Base-by-base conservation (phyloP, 441 rosid genomes). In the Gossypium trilobum region DNA sequence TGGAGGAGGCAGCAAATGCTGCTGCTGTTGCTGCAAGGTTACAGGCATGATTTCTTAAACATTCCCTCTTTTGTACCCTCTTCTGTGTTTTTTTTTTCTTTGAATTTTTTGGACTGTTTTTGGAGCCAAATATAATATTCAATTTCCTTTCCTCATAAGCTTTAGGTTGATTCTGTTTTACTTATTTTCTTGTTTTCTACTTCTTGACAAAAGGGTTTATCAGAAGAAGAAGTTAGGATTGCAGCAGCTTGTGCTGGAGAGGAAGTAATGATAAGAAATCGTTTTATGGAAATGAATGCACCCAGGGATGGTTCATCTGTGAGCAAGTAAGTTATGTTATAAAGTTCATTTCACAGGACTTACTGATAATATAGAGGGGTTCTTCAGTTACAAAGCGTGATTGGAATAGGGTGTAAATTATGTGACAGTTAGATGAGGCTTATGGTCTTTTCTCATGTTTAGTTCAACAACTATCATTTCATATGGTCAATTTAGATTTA, bases 241-340 rank as follows among this genome's bases (percentile, higher is more conserved):
- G 98, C 96, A 65, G 99, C 98, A 27, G 77, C 93, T 78, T 96
- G 97, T 88, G 97, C 99, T 75, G 89, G 99, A 25, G 91, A 93
- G 84, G 98, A 93, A 90, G 99, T 91, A 73, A 81, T 87, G 91
- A 96, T 96, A 78, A 89, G 99, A 78, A 92, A 96, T 81, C 85
- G 80, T 63, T 96, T 96, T 83, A 80, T 70, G 84, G 99, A 96
- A 84, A 96, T 96, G 99, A 96, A 91, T 87, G 97, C 99, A 20
- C 99, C 97, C 57, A 88, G 82, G 84, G 97, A 91, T 42, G 72
- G 88, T 78, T 91, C 95, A 68, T 91, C 97, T 59, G 99, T 93
- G 74, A 91, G 81, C 95, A 96, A 91, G 99, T 96, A 83, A 85
- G 95, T 75, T 75, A 19, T 16, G 25, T 74, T 39, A 58, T 9